These are phyloP conservation scores for Mortierella sp. DNA, from an alignment of 371 early-diverging fungal genomes.

Conservation along the genomic window DNA sequence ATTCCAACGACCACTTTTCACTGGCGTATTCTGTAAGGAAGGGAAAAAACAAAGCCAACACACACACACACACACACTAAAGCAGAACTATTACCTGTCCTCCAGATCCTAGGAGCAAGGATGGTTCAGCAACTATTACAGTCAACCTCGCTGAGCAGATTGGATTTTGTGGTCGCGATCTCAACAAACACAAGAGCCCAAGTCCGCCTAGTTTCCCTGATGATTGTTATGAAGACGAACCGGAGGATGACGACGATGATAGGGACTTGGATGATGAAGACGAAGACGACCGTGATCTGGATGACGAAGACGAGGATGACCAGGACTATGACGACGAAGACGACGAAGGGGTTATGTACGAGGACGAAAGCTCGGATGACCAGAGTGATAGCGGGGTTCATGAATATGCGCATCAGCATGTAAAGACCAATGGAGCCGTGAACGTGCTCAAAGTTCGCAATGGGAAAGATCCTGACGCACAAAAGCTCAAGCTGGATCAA, in stretches of 20 bases:
- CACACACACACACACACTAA: too few relatives aligned
- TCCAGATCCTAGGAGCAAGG: too few relatives aligned
- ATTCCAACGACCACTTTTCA: too few relatives aligned
- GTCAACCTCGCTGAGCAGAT: conserved; percentile 25
- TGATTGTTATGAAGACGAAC: conserved; percentile 36
- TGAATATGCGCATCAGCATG: conserved; percentile 30
- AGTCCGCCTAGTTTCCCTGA: conserved; percentile 30
- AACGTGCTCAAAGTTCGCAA: conserved; percentile 23
- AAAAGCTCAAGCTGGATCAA: conserved; percentile 34
- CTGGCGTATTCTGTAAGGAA: too few relatives aligned
- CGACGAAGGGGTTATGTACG: too few relatives aligned
- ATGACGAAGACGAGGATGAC: conserved; percentile 19
- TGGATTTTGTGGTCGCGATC: conserved; percentile 18
- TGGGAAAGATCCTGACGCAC: conserved; percentile 12
- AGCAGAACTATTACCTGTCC: too few relatives aligned
- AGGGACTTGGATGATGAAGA: conserved; percentile 27
- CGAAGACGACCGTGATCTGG: conserved; percentile 26
- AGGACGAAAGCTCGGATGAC: conserved; percentile 17
- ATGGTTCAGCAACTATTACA: conserved; percentile 21
- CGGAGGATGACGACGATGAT: conserved; percentile 17
- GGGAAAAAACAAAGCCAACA: too few relatives aligned
- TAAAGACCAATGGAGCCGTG: not conserved
- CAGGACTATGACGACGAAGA: conserved; percentile 30
- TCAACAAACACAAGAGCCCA: conserved; percentile 20
- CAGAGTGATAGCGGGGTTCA: conserved; percentile 11